A percentile compares a stretch with the other conserved stretches of the same genome.
These are phyloP conservation scores for Antitrichia curtipendula DNA, from an alignment of 225 moss, liverwort and hornwort genomes.

Conservation along the genomic window DNA sequence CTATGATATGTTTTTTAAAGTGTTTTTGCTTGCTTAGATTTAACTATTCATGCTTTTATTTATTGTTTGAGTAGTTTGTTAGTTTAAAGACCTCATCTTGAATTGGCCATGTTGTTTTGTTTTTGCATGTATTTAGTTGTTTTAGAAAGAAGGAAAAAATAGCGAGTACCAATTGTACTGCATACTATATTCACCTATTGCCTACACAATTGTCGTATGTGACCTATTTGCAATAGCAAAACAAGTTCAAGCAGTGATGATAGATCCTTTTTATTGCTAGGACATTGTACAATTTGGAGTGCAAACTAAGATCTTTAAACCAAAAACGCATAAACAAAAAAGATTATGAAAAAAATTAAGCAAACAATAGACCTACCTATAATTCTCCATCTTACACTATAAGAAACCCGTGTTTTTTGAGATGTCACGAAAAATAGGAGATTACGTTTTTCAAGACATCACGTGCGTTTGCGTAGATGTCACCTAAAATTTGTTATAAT, in stretches of 20 bases:
- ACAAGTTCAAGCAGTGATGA: not conserved
- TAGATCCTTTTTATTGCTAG: not conserved
- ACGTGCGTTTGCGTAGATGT: too few species aligned
- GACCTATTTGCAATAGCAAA: not conserved
- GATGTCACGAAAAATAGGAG: too few species aligned
- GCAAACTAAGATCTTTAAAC: not conserved
- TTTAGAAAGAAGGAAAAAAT: too few species aligned
- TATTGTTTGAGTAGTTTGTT: not conserved
- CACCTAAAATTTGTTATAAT: too few species aligned
- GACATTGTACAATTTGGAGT: not conserved
- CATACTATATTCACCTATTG: not conserved
- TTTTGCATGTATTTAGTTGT: not conserved
- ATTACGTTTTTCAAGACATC: too few species aligned
- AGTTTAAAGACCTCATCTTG: not conserved
- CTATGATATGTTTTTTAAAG: not conserved
- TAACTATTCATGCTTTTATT: not conserved
- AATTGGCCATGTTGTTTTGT: not conserved
- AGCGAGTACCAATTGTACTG: rapidly evolving
- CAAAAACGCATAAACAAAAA: not conserved
- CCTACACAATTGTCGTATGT: rapidly evolving
- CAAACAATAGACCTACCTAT: not conserved
- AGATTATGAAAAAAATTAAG: not conserved
- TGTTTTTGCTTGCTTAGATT: not conserved
- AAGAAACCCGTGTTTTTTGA: too few species aligned
- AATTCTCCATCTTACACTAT: rapidly evolving